These are phyloP conservation scores for Scedosporium dehoogii DNA, from an alignment of 2,329 filamentous ascomycete species.

Conservation along the genomic window DNA sequence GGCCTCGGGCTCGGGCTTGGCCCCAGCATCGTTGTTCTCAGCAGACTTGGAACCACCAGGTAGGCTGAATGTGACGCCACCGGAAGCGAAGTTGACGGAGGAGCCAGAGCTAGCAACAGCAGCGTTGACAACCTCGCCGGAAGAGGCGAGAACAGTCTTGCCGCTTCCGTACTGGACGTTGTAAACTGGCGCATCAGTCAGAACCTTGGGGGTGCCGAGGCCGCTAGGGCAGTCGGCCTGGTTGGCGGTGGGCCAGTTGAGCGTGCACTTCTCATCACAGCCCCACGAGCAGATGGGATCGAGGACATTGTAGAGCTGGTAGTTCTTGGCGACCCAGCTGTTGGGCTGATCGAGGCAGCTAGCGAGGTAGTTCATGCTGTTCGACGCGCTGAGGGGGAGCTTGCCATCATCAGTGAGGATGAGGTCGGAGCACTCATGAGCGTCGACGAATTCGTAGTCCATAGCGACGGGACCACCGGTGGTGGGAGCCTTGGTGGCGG, in stretches of 20 bases:
- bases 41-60: neutral
- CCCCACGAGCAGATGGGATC: conserved; percentile 40
- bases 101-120: neutral
- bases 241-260: conserved; percentile 38
- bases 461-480: conserved; percentile 40
- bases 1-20: neutral
- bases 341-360: conserved; percentile 32
- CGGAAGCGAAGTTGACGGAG: neutral
- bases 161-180: conserved; percentile 44
- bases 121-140: neutral
- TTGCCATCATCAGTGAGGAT: conserved; percentile 37
- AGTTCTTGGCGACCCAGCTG: conserved; percentile 43
- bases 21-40: neutral
- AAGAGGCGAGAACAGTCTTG: conserved; percentile 13
- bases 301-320: conserved; percentile 42
- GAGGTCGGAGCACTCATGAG: conserved; percentile 38
- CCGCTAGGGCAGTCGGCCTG: conserved; percentile 39
- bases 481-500: conserved; percentile 34
- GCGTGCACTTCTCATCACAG: conserved; percentile 38
- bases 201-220: conserved; percentile 23
- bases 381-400: conserved; percentile 43
- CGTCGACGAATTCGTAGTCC: conserved; percentile 37
- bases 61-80: neutral
- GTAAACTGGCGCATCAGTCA: conserved; percentile 31
- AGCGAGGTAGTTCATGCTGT: conserved; percentile 45